Base-by-base conservation (phyloP, 2,329 filamentous ascomycete species). In the Lachnellula occidentalis region DNA sequence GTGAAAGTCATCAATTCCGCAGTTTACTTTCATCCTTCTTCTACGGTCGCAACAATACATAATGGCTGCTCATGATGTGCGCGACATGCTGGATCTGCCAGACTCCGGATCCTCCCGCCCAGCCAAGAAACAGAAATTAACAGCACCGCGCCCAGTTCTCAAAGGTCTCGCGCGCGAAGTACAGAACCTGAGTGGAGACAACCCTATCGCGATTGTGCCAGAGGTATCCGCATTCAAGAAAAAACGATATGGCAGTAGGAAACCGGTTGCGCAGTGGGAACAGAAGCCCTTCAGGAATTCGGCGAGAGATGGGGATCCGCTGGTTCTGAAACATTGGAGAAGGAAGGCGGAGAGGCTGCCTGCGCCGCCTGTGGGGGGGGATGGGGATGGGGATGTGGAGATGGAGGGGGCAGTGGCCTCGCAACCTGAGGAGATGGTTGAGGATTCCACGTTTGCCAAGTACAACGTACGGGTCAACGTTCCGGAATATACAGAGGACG, bases 41-140 rank as follows among this genome's bases (percentile, higher is more conserved):
- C 48, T 50, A 31, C 17, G 50, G 24, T 27, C 7, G 34, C 12
- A 12, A 34, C 11, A 45, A 19, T 31, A n/a, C 49, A 76, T 66
- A 60, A 89, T 89, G 85, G 79, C 86, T 58, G 86, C 86, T 59
- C 81, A 85, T 70, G 90, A 95, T 78, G 83, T 95, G 64, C 90
- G 88, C 74, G 90, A 95, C 71, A 89, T 95, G 69, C 83, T 95
- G 67, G 90, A 92, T 71, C 78, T 95, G 69, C 86, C 86, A 62
- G 75, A 74, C 48, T 76, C 83, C 63, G 85, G 84, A 34, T 74
- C 72, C 50, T 67, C 76, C 51, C 74, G 86, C 59, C 82, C 85
- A 41, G 73, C 81, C 43, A 95, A 94, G 75, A 92, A 92, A 69
- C 83, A 86, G 65, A 91, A 88, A 69, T 75, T 81, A 6, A 75